Conservation (phyloP, 768 basidiomycete species). For the Tylopilus vinaceipallidus region DNA sequence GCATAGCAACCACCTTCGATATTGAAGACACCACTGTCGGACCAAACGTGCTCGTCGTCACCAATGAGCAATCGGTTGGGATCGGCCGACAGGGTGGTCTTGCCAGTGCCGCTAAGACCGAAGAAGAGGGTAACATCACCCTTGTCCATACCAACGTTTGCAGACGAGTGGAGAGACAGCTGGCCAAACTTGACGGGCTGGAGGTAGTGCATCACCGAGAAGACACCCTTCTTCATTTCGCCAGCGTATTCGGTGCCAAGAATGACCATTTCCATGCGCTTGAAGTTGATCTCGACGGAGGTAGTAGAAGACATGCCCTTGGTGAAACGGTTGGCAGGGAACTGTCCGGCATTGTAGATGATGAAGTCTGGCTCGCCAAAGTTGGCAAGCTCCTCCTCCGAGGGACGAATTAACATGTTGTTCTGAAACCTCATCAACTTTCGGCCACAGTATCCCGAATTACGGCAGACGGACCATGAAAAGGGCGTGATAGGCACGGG, state of each 20-base stretch:
- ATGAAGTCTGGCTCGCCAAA: conserved; percentile 99
- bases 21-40: conserved; percentile 98
- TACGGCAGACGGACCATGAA: conserved; percentile 75
- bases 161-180: conserved; percentile 95
- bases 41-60: conserved; percentile 99
- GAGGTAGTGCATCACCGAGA: conserved; percentile 99
- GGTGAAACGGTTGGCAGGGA: conserved; percentile 99
- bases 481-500: conserved; percentile 96
- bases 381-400: conserved; percentile 86
- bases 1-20: conserved; percentile 99
- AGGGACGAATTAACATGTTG: conserved; percentile 99
- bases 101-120: conserved; percentile 96
- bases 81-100: conserved; percentile 97
- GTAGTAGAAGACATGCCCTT: conserved; percentile 99
- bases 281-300: conserved; percentile 99
- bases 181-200: conserved; percentile 99
- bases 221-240: conserved; percentile 99
- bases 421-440: conserved; percentile 48
- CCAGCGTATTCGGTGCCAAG: conserved; percentile 97
- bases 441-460: conserved; percentile 4
- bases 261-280: conserved; percentile 99
- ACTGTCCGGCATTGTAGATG: conserved; percentile 99
- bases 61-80: conserved; percentile 92
- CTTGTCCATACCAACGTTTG: conserved; percentile 88
- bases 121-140: conserved; percentile 98